These are phyloP conservation scores for Haberlea rhodopensis DNA, from an alignment of 257 asterid species.

Conservation along the genomic window DNA sequence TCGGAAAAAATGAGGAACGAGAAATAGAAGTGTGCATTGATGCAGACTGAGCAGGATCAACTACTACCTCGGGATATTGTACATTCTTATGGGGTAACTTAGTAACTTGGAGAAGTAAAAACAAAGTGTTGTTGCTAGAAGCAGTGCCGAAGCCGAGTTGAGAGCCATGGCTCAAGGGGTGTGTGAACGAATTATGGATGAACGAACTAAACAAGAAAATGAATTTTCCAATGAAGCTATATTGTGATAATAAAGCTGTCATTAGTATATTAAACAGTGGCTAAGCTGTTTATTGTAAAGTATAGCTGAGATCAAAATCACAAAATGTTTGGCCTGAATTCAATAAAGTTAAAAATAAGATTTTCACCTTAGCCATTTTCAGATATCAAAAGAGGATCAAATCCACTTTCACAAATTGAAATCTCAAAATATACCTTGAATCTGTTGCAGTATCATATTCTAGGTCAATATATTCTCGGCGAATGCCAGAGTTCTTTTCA, in stretches of 20 bases:
- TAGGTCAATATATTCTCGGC: constrained; percentile 47
- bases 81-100: no score
- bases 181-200: no score
- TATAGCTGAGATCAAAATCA: background rate
- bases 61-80: no score
- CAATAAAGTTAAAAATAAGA: constrained; percentile 1
- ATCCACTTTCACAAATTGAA: constrained; percentile 17
- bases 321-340: background rate
- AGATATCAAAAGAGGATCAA: constrained; percentile 17
- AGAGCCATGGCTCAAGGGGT: no score
- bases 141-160: no score
- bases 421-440: constrained; percentile 51
- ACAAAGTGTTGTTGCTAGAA: no score
- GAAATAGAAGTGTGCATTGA: no score
- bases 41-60: no score
- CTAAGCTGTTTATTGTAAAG: constrained; percentile 8
- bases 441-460: constrained; percentile 52
- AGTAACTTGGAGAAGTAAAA: no score
- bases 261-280: constrained; percentile 6
- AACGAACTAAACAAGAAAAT: no score
- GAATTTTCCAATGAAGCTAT: no score
- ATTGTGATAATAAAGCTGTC: constrained; percentile 5
- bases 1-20: no score
- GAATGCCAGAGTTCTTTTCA: constrained; percentile 31
- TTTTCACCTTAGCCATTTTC: background rate